Evolutionary conservation across 345 rosid genomes (phyloP).

Genomic region (Salix exigua): DNA sequence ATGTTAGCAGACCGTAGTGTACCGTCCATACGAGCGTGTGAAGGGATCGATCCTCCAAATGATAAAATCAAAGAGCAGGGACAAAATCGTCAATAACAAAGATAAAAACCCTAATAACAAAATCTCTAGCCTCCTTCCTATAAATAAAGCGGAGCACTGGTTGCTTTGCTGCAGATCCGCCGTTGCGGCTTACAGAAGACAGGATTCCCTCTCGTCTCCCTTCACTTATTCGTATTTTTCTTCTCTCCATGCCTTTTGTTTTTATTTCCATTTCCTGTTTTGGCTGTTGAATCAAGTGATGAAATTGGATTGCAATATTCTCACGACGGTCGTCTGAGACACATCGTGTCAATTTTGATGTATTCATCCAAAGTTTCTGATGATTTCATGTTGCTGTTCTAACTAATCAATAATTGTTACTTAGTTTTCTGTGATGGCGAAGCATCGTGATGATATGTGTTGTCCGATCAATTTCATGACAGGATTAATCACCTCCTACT

Average conservation of each 20-base stretch:
- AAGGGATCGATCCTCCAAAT: no score
- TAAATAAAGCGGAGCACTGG: background rate
- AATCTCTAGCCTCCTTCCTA: background rate
- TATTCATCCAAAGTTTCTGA: slow-evolving; percentile 43
- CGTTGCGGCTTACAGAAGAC: background rate
- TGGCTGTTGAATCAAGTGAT: slow-evolving; percentile 34
- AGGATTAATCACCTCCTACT: slow-evolving; percentile 19
- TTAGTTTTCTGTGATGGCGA: background rate
- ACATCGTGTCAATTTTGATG: slow-evolving; percentile 38
- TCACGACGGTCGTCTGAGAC: slow-evolving; percentile 85
- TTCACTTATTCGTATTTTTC: background rate
- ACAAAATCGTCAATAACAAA: slow-evolving; percentile 16
- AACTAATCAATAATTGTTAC: no score
- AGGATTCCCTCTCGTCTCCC: no score
- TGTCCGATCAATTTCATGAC: slow-evolving; percentile 9
- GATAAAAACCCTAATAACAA: background rate
- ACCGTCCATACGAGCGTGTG: no score
- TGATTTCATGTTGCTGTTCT: background rate
- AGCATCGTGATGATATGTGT: slow-evolving; percentile 16
- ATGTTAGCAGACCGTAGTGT: no score
- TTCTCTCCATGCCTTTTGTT: background rate
- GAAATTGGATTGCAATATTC: slow-evolving; percentile 44
- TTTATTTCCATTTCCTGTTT: background rate
- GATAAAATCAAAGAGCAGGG: background rate
- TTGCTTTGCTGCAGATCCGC: background rate